These are phyloP conservation scores for Xylariaceae sp. DNA, from an alignment of 2,329 filamentous ascomycete genomes.

Conservation along the genomic window DNA sequence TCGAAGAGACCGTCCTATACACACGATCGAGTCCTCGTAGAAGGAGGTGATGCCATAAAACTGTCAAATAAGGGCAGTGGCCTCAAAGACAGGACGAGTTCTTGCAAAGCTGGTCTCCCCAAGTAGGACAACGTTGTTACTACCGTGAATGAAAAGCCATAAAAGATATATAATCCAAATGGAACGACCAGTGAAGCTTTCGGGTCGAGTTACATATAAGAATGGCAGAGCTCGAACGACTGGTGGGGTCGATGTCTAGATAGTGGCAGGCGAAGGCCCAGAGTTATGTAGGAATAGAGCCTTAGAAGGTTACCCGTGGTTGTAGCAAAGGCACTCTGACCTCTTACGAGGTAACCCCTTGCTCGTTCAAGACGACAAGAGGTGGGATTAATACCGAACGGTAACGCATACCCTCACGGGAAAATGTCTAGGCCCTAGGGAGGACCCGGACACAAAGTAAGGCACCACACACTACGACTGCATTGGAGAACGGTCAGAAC, in stretches of 20 bases:
- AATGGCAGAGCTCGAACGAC: conserved; percentile 34
- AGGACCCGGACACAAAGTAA: conserved; percentile 40
- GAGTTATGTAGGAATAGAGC: conserved; percentile 40
- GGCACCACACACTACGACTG: conserved; percentile 35
- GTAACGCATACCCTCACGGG: conserved; percentile 40
- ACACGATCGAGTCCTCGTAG: conserved; percentile 2
- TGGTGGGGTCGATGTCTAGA: conserved; percentile 38
- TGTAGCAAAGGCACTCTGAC: conserved; percentile 37
- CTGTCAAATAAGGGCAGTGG: conserved; percentile 11
- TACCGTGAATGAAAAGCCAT: conserved; percentile 13
- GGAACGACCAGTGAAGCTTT: conserved; percentile 22
- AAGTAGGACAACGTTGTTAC: conserved; percentile 7
- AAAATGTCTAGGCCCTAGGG: conserved; percentile 43
- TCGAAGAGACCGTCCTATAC: conserved; percentile 1
- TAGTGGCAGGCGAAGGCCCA: conserved; percentile 37
- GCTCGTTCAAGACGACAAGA: conserved; percentile 39
- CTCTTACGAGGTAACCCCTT: conserved; percentile 36
- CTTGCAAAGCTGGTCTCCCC: conserved; percentile 4
- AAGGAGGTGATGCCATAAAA: conserved; percentile 3
- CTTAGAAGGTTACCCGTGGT: conserved; percentile 36
- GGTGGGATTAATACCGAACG: conserved; percentile 44
- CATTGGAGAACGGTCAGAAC: conserved; percentile 24
- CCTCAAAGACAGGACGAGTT: conserved; percentile 1
- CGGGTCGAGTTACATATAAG: conserved; percentile 34
- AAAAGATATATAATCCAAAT: conserved; percentile 20